phyloP scores from a whole-genome alignment of 352 stramenopile genomes.

The Globisporangium apiculatum region DNA sequence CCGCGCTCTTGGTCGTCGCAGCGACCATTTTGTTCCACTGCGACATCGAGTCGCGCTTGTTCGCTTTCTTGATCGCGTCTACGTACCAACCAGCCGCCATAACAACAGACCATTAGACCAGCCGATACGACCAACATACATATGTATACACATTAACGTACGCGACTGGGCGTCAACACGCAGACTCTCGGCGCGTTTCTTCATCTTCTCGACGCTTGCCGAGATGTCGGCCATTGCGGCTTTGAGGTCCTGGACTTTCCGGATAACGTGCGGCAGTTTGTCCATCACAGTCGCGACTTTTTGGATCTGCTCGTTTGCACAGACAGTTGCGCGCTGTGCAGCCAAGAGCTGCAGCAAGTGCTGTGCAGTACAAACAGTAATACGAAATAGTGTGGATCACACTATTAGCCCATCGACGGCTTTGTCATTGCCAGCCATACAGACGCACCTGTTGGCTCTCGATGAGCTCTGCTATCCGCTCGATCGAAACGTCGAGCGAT shows the following conservation, averaged over 20 bases:
- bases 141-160: conserved; percentile 29
- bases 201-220: conserved; percentile 55
- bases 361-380: conserved; percentile 13
- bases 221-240: conserved; percentile 56
- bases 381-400: too few species aligned
- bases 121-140: neutral
- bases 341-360: conserved; percentile 39
- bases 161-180: conserved; percentile 72
- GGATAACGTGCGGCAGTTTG: conserved; percentile 61
- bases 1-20: conserved; percentile 22
- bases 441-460: conserved; percentile 29
- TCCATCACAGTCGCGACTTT: conserved; percentile 57
- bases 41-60: conserved; percentile 56
- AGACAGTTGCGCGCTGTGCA: conserved; percentile 43
- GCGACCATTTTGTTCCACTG: conserved; percentile 80
- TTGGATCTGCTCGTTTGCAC: conserved; percentile 48
- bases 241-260: conserved; percentile 60
- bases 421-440: conserved; percentile 2
- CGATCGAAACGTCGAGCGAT: conserved; percentile 57
- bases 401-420: too few species aligned
- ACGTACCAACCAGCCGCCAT: neutral
- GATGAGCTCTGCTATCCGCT: conserved; percentile 63
- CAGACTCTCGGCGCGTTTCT: conserved; percentile 54
- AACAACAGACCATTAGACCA: neutral
- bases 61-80: conserved; percentile 82